Base-by-base conservation (phyloP, 164 flowering plant species). In the Nymphaea colorata region DNA sequence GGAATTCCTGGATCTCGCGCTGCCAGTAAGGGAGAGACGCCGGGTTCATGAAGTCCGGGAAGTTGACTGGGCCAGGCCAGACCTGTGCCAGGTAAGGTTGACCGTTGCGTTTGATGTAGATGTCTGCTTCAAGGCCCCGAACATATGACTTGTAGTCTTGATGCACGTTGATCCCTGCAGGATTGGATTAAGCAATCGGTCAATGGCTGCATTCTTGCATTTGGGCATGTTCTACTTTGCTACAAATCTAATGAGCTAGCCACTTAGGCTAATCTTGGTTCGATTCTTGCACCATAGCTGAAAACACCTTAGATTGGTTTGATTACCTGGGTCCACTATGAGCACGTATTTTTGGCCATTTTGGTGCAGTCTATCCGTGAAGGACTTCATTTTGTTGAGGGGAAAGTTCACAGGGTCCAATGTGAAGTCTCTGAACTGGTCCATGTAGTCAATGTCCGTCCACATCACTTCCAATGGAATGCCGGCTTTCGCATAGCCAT, bases 381-480 rank as follows among this genome's bases (percentile, higher is more conserved):
- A 88, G 41, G 43, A 69, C 71, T 73, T 78, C 90, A 89, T 79
- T 76, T 70, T 42, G 44, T 78, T 78, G 47, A 43, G n/a, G 1
- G 98, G 96, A 62, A 85, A 89, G 71, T 87, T 85, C 53, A 85
- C 53, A 12, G 96, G 96, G 74, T 92, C 89, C 3, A 92, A 72
- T 15, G 98, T 92, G 76, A 88, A 92, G 72, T 85, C 94, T 77
- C 89, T 88, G 66, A 68, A 83, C 1, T 53, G 88, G 71, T 92
- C 94, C 98, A 92, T 92, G 77, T 92, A 75, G 74, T 92, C 94
- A 44, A 87, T 87, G 67, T 92, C 98, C 2, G 89, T 86, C 96
- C 98, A 92, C 86, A 92, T 88, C 25, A 87, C 98, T 66, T 92
- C 98, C 41, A 92, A 82, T 36, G 98, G 96, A 43, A 92, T 86